Evolutionary conservation across 2,329 filamentous ascomycete genomes (phyloP), one percentile per base, ranked within the genome.

Genomic region (Didymella segeticola): DNA sequence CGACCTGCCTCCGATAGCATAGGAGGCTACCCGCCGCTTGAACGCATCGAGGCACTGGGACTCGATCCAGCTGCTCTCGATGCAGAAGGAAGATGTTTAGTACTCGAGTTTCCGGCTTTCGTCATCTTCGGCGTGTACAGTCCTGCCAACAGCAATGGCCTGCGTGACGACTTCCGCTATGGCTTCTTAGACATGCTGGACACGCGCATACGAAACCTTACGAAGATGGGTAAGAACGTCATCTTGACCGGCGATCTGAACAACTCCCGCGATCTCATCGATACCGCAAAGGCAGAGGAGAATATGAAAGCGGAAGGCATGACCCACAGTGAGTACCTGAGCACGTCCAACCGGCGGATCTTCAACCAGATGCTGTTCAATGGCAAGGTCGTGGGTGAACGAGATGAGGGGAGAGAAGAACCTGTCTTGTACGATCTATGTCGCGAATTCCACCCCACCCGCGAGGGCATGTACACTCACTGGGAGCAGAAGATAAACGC

Each of bases 401-500:
- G 86, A 53, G 91, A 95, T 54, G 78, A 87, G 64, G 87, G 85
- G 0, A 82, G 89, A 60, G 88, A 93, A 69, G 65, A 80, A 11
- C 85, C 91, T 2, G 84, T 93, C 1, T 78, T 98, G 33, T 90
- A 89, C 83, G 95, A 99, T 76, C 80, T 96, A 15, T 93, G 90
- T 63, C 85, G 95, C 42, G 84, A 83, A 22, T 96, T 93, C 68
- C 89, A 97, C 68, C 89, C 90, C 0, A 77, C 79, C n/a, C 83
- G 95, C 31, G 80, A 81, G 57, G 91, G 91, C 56, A 98, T 99
- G 95, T 98, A 91, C 73, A 98, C 95, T 0, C 96, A 93, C 73
- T 98, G 93, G 93, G 92, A 98, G 60, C 93, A 91, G 43, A 93
- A 90, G 72, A 89, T 92, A 69, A 98, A 98, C 74, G 90, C 91